Evolutionary conservation across 2,329 filamentous ascomycete species (phyloP).

Genomic region (Trichophyton simii): DNA sequence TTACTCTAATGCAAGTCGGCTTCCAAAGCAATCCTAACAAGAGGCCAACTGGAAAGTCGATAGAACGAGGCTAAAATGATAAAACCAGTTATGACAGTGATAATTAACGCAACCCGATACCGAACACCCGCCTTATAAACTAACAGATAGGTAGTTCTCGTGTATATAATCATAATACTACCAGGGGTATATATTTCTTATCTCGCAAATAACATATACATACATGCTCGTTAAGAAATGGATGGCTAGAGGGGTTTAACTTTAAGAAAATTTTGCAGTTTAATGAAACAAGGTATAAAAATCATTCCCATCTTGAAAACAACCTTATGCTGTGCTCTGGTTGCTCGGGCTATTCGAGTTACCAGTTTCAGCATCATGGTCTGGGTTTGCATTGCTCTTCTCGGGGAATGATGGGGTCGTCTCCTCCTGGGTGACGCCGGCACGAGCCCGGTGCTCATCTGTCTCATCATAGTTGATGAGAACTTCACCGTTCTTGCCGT

Average conservation of each 20-base stretch:
- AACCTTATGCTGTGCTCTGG: background rate
- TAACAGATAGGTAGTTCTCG: no score
- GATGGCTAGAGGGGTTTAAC: background rate
- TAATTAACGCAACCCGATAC: no score
- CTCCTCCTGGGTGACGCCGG: slow-evolving; percentile 5
- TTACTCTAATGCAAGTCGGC: no score
- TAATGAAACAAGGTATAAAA: background rate
- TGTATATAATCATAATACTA: no score
- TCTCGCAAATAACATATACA: background rate
- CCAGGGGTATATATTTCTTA: background rate
- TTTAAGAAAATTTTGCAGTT: background rate
- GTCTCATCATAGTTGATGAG: slow-evolving; percentile 41
- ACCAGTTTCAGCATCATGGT: slow-evolving; percentile 1
- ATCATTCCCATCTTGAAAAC: no score
- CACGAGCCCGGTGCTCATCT: slow-evolving; percentile 30
- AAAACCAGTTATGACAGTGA: no score
- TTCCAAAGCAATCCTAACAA: no score
- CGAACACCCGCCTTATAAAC: no score
- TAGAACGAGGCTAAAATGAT: no score
- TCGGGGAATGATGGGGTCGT: slow-evolving; percentile 3
- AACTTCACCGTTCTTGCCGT: slow-evolving; percentile 46
- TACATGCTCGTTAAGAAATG: background rate
- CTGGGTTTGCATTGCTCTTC: background rate
- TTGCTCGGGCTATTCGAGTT: background rate
- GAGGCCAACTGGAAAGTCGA: no score